phyloP scores from a whole-genome alignment of 768 basidiomycete species.

The Mycena amicta region DNA sequence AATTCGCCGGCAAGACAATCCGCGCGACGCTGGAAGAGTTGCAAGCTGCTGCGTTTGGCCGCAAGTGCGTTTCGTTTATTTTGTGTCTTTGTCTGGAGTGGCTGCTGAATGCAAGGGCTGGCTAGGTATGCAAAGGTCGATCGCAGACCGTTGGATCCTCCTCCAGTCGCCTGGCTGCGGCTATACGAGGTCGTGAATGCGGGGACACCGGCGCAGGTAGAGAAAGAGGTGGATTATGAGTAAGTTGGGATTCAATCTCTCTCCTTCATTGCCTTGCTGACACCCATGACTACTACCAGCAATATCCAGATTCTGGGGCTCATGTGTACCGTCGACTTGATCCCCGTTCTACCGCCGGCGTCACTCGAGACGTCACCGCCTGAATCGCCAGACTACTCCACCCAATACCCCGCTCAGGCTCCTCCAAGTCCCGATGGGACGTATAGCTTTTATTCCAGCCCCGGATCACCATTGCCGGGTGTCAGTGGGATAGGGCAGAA shows the following conservation, averaged over 20 bases:
- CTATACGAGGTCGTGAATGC: constrained; percentile 48
- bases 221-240: constrained; percentile 55
- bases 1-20: constrained; percentile 60
- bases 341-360: constrained; percentile 53
- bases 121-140: constrained; percentile 64
- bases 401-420: constrained; percentile 6
- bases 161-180: constrained; percentile 56
- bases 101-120: not conserved
- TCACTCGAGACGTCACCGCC: constrained; percentile 12
- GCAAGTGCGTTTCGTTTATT: constrained; percentile 49
- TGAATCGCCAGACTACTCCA: constrained; percentile 6
- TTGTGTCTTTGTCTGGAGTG: not conserved
- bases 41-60: constrained; percentile 67
- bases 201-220: constrained; percentile 43
- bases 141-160: constrained; percentile 66
- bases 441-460: not conserved
- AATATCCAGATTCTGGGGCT: constrained; percentile 66
- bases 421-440: not conserved
- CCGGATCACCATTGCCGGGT: constrained; percentile 1
- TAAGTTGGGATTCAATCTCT: constrained; percentile 27
- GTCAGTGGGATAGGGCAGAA: constrained; percentile 34
- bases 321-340: constrained; percentile 78
- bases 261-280: constrained; percentile 9
- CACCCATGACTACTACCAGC: constrained; percentile 45
- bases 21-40: constrained; percentile 58